Conservation (phyloP, 805 yeast species). For the Kazachstania africana region DNA sequence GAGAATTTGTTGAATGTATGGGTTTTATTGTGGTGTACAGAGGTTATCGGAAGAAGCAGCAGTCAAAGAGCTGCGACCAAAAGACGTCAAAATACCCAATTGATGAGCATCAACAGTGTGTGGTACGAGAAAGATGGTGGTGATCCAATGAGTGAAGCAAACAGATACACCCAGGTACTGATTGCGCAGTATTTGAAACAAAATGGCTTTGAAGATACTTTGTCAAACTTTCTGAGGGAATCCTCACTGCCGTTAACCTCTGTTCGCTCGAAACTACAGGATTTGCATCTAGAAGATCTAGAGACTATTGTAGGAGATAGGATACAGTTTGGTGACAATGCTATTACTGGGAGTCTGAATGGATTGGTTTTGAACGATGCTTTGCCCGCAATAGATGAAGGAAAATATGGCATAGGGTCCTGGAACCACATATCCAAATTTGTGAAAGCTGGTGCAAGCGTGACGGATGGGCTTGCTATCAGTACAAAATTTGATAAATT, state of each 20-base stretch:
- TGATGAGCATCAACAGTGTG: no score
- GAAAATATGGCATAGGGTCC: slow-evolving; percentile 4
- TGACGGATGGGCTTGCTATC: slow-evolving; percentile 1
- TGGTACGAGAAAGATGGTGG: no score
- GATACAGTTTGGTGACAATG: slow-evolving; percentile 14
- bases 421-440: slow-evolving; percentile 14
- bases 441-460: not conserved
- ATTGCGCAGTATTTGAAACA: slow-evolving; percentile 49
- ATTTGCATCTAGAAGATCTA: slow-evolving; percentile 8
- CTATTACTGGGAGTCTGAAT: slow-evolving; percentile 6
- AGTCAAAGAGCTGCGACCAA: no score
- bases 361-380: slow-evolving; percentile 6
- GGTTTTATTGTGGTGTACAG: no score
- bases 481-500: slow-evolving; percentile 1
- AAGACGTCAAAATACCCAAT: no score
- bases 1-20: no score
- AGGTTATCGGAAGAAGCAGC: no score
- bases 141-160: no score
- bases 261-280: not conserved
- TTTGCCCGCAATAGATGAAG: slow-evolving; percentile 4
- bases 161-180: slow-evolving; percentile 24
- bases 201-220: slow-evolving; percentile 36
- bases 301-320: slow-evolving; percentile 18
- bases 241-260: slow-evolving; percentile 5
- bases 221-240: slow-evolving; percentile 34